A percentile compares a stretch with the other conserved stretches of the same genome.
Evolutionary conservation across 139 green algal genomes (phyloP).

Genomic region (Chloropicon primus): DNA sequence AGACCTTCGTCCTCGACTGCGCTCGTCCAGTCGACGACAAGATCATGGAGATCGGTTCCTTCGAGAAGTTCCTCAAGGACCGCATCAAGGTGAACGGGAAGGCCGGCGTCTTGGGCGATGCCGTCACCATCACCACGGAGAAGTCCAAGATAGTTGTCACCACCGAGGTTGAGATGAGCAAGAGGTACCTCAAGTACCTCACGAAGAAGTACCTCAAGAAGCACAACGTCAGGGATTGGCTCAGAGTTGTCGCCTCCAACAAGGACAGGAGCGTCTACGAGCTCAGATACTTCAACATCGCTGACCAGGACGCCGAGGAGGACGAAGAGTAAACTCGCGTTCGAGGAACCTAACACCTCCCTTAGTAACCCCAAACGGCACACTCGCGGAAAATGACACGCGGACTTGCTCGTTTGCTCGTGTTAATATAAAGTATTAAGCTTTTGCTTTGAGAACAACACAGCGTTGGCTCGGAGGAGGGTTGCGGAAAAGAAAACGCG

Average conservation of each 20-base stretch:
- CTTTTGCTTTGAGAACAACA: no score
- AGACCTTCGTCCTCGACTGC: slow-evolving; percentile 77
- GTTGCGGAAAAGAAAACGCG: no score
- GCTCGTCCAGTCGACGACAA: slow-evolving; percentile 78
- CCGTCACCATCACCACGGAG: slow-evolving; percentile 66
- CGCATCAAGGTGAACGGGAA: slow-evolving; percentile 93
- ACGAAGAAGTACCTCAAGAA: slow-evolving; percentile 99
- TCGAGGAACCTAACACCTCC: no score
- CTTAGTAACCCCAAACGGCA: no score
- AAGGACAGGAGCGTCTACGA: slow-evolving; percentile 95
- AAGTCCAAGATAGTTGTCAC: slow-evolving; percentile 82
- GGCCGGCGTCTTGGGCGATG: slow-evolving; percentile 73
- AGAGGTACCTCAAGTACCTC: slow-evolving; percentile 93
- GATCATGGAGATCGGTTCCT: slow-evolving; percentile 88
- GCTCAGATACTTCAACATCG: slow-evolving; percentile 98
- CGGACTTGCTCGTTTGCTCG: no score
- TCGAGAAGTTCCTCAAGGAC: slow-evolving; percentile 96
- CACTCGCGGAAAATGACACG: no score
- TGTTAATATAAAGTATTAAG: no score
- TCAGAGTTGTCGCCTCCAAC: slow-evolving; percentile 95
- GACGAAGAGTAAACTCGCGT: slow-evolving; percentile 68
- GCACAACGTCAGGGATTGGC: slow-evolving; percentile 98
- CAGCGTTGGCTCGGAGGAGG: no score
- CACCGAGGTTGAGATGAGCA: slow-evolving; percentile 14
- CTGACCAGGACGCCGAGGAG: slow-evolving; percentile 75